Conservation (phyloP, 2,329 filamentous ascomycete species). For the Tolypocladium cylindrosporum region DNA sequence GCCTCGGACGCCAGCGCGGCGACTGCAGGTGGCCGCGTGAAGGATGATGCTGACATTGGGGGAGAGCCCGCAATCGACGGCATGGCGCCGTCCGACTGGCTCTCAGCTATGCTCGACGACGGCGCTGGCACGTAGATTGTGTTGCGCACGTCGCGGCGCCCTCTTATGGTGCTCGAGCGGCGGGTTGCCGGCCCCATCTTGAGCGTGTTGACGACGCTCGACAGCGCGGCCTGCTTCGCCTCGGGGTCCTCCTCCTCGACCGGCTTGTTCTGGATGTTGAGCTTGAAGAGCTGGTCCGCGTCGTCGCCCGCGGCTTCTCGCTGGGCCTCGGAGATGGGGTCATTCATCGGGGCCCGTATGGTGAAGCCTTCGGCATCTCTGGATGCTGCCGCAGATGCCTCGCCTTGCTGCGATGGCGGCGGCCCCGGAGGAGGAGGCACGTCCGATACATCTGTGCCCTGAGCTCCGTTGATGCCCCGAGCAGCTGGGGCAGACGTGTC, state of each 20-base stretch:
- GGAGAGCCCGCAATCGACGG: conserved; percentile 6
- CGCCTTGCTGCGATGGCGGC: conserved; percentile 33
- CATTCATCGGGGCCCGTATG: conserved; percentile 53
- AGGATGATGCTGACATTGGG: conserved; percentile 5
- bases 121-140: conserved; percentile 66
- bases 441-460: conserved; percentile 36
- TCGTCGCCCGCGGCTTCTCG: conserved; percentile 49
- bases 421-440: conserved; percentile 41
- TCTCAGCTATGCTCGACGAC: conserved; percentile 20
- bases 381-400: conserved; percentile 25
- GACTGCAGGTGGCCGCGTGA: conserved; percentile 34
- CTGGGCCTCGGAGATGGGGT: conserved; percentile 64
- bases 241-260: conserved; percentile 70
- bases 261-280: conserved; percentile 70
- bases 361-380: conserved; percentile 68
- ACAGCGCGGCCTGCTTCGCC: conserved; percentile 62
- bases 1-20: conserved; percentile 53
- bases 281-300: conserved; percentile 60
- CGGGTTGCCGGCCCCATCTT: conserved; percentile 56
- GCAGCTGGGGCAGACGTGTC: conserved; percentile 21
- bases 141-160: conserved; percentile 83
- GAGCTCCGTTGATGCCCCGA: conserved; percentile 36
- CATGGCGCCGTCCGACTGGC: conserved; percentile 16
- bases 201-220: conserved; percentile 65
- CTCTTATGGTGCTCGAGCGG: conserved; percentile 68